Conservation (phyloP, 1,284 basidiomycete species). For the Phellinidium pouzarii region DNA sequence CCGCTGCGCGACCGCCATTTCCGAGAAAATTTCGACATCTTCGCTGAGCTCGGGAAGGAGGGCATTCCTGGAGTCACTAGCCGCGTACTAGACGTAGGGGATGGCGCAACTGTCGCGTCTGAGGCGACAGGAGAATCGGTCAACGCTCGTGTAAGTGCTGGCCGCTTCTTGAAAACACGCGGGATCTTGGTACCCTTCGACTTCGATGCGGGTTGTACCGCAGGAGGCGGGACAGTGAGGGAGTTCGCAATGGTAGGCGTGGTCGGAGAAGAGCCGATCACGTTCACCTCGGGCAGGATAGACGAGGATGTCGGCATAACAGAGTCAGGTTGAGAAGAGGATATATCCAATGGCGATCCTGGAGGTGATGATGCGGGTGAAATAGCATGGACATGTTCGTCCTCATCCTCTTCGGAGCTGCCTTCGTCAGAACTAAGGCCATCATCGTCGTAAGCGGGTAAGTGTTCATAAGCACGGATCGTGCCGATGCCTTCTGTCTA, state of each 20-base stretch:
- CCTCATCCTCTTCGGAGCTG: slow-evolving; percentile 35
- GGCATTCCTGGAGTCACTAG: slow-evolving; percentile 18
- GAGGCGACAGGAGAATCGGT: slow-evolving; percentile 9
- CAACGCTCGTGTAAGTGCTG: slow-evolving; percentile 3
- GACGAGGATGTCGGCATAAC: not conserved
- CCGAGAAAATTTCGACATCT: slow-evolving; percentile 10
- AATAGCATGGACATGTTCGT: slow-evolving; percentile 20
- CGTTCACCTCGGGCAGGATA: slow-evolving; percentile 4
- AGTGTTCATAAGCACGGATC: slow-evolving; percentile 57
- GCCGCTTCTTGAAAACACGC: slow-evolving; percentile 13
- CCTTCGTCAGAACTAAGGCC: slow-evolving; percentile 55
- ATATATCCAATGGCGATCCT: not conserved
- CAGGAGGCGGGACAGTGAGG: not conserved
- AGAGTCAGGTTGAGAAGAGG: not conserved
- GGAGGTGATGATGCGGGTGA: not conserved
- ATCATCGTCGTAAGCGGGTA: slow-evolving; percentile 65
- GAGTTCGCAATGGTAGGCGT: not conserved
- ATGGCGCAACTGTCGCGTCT: not conserved
- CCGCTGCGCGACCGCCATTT: slow-evolving; percentile 32
- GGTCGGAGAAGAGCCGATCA: slow-evolving; percentile 11
- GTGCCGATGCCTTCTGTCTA: slow-evolving; percentile 90
- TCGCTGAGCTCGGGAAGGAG: slow-evolving; percentile 15
- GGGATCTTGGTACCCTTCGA: slow-evolving; percentile 4
- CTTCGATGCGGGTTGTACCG: slow-evolving; percentile 1
- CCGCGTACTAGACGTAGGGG: slow-evolving; percentile 8